These are phyloP conservation scores for Suillus spraguei DNA, from an alignment of 768 basidiomycete genomes.

Conservation along the genomic window DNA sequence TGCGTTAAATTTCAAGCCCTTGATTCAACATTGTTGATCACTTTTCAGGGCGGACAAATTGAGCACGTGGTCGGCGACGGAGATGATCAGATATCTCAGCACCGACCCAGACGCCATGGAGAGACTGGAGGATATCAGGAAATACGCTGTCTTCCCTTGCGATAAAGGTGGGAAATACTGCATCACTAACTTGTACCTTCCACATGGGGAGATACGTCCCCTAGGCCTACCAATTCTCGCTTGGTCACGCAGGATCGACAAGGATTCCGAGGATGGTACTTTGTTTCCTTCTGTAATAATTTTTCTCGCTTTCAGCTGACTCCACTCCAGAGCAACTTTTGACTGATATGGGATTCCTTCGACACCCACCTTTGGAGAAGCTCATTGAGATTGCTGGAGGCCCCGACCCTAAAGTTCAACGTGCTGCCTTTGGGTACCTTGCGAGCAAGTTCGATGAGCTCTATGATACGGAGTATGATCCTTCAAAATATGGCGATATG, in stretches of 20 bases:
- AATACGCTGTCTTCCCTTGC: constrained; percentile 11
- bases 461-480: constrained; percentile 55
- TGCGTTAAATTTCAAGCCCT: constrained; percentile 27
- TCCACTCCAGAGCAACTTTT: constrained; percentile 42
- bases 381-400: constrained; percentile 59
- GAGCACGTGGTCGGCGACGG: constrained; percentile 80
- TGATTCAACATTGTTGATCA: constrained; percentile 8
- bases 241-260: constrained; percentile 47
- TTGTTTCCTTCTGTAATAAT: not conserved
- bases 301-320: constrained; percentile 10
- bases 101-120: constrained; percentile 49
- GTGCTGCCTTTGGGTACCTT: constrained; percentile 74
- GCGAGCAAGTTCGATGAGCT: constrained; percentile 62
- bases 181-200: constrained; percentile 77
- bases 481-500: constrained; percentile 49
- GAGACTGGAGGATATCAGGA: constrained; percentile 3
- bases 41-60: constrained; percentile 70
- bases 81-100: constrained; percentile 82
- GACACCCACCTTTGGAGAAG: constrained; percentile 62
- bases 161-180: constrained; percentile 9
- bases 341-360: constrained; percentile 55
- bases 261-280: not conserved
- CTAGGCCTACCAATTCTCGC: constrained; percentile 82
- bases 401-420: constrained; percentile 45
- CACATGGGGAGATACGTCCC: constrained; percentile 61